A percentile compares a stretch with the other conserved stretches of the same genome.
phyloP scores from a whole-genome alignment of 208 protist species.

The Leishmania braziliensis region DNA sequence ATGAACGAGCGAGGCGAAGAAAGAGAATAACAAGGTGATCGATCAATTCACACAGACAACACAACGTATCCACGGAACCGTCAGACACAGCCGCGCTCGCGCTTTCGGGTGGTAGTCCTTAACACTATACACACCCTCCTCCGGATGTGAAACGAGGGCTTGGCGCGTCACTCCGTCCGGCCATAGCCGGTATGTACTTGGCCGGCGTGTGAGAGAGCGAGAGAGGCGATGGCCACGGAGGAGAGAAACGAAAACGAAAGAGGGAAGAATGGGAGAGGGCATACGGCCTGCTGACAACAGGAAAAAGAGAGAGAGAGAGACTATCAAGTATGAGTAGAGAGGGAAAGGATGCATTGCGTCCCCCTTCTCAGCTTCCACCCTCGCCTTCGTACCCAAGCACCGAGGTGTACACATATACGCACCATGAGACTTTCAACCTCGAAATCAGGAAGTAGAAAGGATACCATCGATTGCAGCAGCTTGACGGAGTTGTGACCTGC shows the following conservation, averaged over 20 bases:
- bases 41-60: background rate
- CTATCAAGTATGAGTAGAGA: background rate
- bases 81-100: background rate
- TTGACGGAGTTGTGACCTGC: background rate
- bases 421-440: background rate
- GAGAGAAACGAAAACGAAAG: background rate
- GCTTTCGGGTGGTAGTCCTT: background rate
- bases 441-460: background rate
- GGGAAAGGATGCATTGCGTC: background rate
- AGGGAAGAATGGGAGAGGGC: background rate
- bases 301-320: background rate
- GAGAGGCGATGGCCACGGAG: background rate
- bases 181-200: background rate
- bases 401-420: background rate
- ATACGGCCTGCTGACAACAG: background rate
- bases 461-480: background rate
- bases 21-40: background rate
- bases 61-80: background rate
- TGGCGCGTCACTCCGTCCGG: background rate
- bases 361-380: background rate
- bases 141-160: background rate
- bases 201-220: background rate
- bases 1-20: background rate
- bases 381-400: background rate
- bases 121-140: background rate